Conservation (phyloP, 768 basidiomycete genomes). For the Pluteus cervinus region DNA sequence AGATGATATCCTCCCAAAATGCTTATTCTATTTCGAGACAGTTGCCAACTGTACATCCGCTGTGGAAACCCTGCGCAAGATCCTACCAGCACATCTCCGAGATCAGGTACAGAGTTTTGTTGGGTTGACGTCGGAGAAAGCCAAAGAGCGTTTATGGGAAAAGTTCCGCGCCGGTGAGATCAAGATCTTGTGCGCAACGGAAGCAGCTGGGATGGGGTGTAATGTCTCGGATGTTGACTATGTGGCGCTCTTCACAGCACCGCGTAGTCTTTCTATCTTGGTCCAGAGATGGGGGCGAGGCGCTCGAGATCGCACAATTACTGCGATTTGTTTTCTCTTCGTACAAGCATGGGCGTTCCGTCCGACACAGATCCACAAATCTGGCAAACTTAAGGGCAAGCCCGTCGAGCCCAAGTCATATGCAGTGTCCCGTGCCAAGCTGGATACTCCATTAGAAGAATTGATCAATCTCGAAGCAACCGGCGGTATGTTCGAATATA, state of each 20-base stretch:
- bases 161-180: constrained; percentile 11
- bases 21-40: constrained; percentile 16
- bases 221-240: constrained; percentile 14
- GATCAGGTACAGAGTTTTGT: constrained; percentile 14
- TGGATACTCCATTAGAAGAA: constrained; percentile 2
- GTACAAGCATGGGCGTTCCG: constrained; percentile 9
- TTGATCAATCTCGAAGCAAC: constrained; percentile 7
- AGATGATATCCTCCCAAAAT: constrained; percentile 10
- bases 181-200: constrained; percentile 14
- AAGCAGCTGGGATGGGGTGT: constrained; percentile 17
- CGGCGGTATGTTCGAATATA: too few species aligned
- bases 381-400: too few species aligned
- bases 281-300: constrained; percentile 2
- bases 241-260: too few species aligned
- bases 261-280: too few species aligned
- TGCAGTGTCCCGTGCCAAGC: constrained; percentile 1
- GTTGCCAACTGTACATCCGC: constrained; percentile 8
- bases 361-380: not conserved
- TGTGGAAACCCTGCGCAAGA: constrained; percentile 11
- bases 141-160: constrained; percentile 13
- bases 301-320: constrained; percentile 6
- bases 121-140: constrained; percentile 10
- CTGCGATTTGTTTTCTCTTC: constrained; percentile 9
- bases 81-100: constrained; percentile 15
- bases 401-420: constrained; percentile 2